Conservation (phyloP, 78 protist species). For the Emiliania huxleyi region DNA sequence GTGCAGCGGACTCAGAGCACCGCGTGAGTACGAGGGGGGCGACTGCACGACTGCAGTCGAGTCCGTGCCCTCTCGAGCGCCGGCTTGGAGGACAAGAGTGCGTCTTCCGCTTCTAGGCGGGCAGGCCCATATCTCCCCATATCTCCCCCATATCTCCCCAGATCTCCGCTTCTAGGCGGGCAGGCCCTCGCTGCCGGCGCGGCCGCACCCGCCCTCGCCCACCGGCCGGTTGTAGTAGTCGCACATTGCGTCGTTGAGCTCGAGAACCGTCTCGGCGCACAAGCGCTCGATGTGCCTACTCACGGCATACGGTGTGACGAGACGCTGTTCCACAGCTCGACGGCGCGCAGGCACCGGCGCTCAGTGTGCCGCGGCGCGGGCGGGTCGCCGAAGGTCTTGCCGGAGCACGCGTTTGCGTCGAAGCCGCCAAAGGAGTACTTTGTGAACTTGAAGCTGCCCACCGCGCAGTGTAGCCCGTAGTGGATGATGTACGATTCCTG, state of each 20-base stretch:
- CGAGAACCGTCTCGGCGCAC: neutral
- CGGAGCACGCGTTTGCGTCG: neutral
- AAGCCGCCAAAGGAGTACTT: neutral
- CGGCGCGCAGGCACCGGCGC: neutral
- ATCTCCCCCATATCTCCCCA: too few species aligned
- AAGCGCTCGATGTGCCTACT: neutral
- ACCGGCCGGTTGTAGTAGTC: neutral
- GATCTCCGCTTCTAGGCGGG: too few species aligned
- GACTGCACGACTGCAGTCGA: neutral
- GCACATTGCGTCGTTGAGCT: conserved; percentile 26
- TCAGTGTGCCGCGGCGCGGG: neutral
- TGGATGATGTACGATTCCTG: neutral
- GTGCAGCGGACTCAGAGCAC: too few species aligned
- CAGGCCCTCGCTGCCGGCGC: too few species aligned
- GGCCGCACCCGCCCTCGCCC: neutral
- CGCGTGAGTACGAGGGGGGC: too few species aligned
- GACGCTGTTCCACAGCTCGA: neutral
- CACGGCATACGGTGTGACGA: neutral
- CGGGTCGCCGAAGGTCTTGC: neutral
- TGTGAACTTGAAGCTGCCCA: neutral
- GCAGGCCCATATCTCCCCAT: too few species aligned
- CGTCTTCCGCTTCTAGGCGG: too few species aligned
- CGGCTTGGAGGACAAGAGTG: too few species aligned
- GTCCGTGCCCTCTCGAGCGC: too few species aligned
- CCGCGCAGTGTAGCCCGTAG: neutral